These are phyloP conservation scores for Penicillium janthinellum DNA, from an alignment of 2,329 filamentous ascomycete species.

Conservation along the genomic window DNA sequence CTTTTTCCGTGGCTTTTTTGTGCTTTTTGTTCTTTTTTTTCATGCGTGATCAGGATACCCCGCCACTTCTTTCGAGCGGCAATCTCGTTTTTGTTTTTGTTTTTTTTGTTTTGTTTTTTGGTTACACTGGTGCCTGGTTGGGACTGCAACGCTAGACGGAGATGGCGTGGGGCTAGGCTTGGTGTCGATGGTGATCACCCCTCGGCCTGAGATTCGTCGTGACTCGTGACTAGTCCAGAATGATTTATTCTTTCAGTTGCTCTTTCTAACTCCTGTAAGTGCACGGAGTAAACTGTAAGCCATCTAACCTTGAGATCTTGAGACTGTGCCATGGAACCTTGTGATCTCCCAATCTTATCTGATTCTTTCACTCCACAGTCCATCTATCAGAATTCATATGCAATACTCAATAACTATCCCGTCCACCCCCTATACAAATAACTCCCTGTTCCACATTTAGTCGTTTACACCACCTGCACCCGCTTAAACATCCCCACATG, in stretches of 20 bases:
- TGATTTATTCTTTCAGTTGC: background rate
- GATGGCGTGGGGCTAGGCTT: conserved; percentile 12
- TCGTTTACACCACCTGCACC: background rate
- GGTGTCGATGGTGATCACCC: background rate
- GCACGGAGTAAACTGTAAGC: too few species aligned
- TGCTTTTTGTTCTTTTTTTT: conserved; percentile 7
- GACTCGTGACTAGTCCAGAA: background rate
- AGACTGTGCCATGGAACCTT: too few species aligned
- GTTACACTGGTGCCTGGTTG: conserved; percentile 16
- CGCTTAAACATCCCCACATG: conserved; percentile 82
- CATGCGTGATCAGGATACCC: conserved; percentile 39
- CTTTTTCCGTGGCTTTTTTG: conserved; percentile 12
- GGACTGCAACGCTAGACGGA: conserved; percentile 6
- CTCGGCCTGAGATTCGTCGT: background rate
- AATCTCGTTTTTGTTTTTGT: conserved; percentile 23
- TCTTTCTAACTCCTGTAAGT: background rate
- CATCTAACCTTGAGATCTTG: too few species aligned
- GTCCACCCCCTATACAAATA: background rate
- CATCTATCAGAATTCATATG: too few species aligned
- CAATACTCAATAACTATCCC: conserved; percentile 6
- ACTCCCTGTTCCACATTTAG: background rate
- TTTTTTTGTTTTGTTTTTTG: conserved; percentile 5
- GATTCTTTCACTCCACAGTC: background rate
- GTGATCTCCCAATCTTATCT: background rate
- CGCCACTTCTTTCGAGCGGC: conserved; percentile 34